Percentiles rank a stretch among this genome's conserved stretches.
These are phyloP conservation scores for Saccharomyces hybrid DNA, from an alignment of 1,139 yeast genomes.

Conservation along the genomic window DNA sequence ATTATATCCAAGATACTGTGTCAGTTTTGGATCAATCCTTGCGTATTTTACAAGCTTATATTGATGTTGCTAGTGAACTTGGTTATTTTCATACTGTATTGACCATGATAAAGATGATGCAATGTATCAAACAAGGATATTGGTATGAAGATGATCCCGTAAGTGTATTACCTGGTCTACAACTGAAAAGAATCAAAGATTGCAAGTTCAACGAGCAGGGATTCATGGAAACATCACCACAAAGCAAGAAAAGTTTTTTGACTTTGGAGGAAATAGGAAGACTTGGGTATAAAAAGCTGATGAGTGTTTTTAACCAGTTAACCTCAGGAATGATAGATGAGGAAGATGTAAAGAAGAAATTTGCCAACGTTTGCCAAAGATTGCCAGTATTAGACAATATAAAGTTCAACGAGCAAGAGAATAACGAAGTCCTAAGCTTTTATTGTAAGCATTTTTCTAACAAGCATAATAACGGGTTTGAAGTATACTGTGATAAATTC, in stretches of 20 bases:
- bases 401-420: slow-evolving; percentile 30
- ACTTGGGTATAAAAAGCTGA: slow-evolving; percentile 20
- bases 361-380: slow-evolving; percentile 39
- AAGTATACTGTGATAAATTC: slow-evolving; percentile 68
- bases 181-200: slow-evolving; percentile 31
- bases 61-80: slow-evolving; percentile 81
- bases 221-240: slow-evolving; percentile 5
- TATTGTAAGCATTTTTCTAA: slow-evolving; percentile 46
- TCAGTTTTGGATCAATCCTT: slow-evolving; percentile 89
- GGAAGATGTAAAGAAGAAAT: slow-evolving; percentile 32
- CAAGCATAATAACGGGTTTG: slow-evolving; percentile 52
- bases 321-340: slow-evolving; percentile 13
- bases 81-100: slow-evolving; percentile 61
- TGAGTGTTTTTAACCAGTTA: slow-evolving; percentile 9
- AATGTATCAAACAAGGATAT: slow-evolving; percentile 77
- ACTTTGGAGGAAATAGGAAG: slow-evolving; percentile 31
- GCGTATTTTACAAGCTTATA: slow-evolving; percentile 87
- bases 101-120: slow-evolving; percentile 64
- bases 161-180: slow-evolving; percentile 64
- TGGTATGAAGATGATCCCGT: slow-evolving; percentile 80
- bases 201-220: slow-evolving; percentile 27
- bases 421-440: slow-evolving; percentile 36
- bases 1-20: slow-evolving; percentile 87
- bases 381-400: slow-evolving; percentile 38
- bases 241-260: slow-evolving; percentile 10